phyloP scores from a whole-genome alignment of 768 basidiomycete species.

The Panaeolus papilionaceus region DNA sequence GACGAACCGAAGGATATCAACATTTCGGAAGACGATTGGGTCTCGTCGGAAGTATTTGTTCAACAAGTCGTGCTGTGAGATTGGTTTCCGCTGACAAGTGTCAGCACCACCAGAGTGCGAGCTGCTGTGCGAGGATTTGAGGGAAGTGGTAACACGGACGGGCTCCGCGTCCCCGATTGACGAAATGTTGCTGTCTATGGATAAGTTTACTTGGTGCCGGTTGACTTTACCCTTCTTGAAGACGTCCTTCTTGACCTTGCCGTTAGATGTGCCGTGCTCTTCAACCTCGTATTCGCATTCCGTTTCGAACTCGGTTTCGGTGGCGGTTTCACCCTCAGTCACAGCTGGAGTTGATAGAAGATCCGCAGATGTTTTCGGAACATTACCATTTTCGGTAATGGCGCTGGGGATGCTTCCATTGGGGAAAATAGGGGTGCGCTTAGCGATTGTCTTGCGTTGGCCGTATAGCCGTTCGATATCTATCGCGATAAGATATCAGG shows the following conservation, averaged over 20 bases:
- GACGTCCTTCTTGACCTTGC: neutral
- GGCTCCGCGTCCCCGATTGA: constrained; percentile 29
- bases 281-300: constrained; percentile 53
- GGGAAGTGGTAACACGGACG: constrained; percentile 12
- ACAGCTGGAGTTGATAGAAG: constrained; percentile 61
- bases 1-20: constrained; percentile 85
- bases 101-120: neutral
- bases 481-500: constrained; percentile 35
- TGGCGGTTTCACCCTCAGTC: constrained; percentile 77
- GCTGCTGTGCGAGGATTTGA: constrained; percentile 21
- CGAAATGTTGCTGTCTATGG: constrained; percentile 41
- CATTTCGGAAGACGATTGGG: constrained; percentile 75
- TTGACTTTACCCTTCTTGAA: constrained; percentile 27
- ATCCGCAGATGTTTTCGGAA: constrained; percentile 28
- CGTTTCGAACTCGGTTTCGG: constrained; percentile 72
- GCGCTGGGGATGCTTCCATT: constrained; percentile 28
- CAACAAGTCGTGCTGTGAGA: constrained; percentile 88
- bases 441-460: constrained; percentile 87
- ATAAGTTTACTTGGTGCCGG: constrained; percentile 39
- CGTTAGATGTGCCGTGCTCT: constrained; percentile 21
- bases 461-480: constrained; percentile 97
- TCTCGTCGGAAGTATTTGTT: constrained; percentile 93
- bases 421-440: constrained; percentile 69
- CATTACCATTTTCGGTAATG: constrained; percentile 29
- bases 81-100: constrained; percentile 33